Evolutionary conservation across 345 rosid genomes (phyloP).

Genomic region (Pelargonium nanum): DNA sequence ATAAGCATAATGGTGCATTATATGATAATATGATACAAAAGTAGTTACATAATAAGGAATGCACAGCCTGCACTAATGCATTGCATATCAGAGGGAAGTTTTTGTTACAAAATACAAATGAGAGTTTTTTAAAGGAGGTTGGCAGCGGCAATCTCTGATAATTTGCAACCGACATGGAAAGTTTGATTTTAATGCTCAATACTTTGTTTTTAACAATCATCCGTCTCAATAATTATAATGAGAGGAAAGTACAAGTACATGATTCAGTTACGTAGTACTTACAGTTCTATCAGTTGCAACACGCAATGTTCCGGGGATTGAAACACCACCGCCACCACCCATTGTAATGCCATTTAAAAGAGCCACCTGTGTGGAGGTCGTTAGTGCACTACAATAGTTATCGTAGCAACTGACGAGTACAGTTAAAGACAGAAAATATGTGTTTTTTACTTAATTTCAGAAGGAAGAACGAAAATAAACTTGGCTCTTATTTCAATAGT

Average conservation of each 20-base stretch:
- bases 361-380: constrained; percentile 47
- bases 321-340: constrained; percentile 97
- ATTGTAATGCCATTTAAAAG: constrained; percentile 78
- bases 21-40: not conserved
- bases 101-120: not conserved
- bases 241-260: not conserved
- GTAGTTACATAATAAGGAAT: not conserved
- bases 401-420: not conserved
- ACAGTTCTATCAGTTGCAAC: constrained; percentile 82
- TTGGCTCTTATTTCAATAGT: not conserved
- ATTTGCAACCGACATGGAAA: not conserved
- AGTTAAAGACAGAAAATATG: constrained; percentile 1
- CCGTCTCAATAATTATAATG: not conserved
- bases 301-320: constrained; percentile 80
- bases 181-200: not conserved
- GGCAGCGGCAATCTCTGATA: not conserved
- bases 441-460: not conserved
- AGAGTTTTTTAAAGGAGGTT: not conserved
- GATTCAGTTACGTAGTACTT: constrained; percentile 18
- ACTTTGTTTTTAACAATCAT: not conserved
- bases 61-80: no score
- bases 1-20: not conserved
- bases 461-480: not conserved
- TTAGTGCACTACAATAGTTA: not conserved
- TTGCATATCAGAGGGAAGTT: not conserved